These are phyloP conservation scores for Epithele typhae DNA, from an alignment of 768 basidiomycete species.

Conservation along the genomic window DNA sequence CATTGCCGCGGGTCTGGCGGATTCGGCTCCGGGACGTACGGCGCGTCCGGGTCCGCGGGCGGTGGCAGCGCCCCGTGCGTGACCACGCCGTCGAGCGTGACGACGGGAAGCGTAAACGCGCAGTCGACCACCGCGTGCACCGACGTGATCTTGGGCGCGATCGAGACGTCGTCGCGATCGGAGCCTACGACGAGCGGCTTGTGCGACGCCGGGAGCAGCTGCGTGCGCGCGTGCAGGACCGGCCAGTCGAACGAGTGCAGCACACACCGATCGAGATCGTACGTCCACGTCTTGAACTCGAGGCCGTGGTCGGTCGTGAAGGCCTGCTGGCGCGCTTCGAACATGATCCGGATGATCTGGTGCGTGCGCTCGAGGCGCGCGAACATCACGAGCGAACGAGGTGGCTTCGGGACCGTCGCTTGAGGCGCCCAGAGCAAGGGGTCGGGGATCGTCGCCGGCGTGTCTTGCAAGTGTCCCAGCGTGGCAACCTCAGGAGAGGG, in stretches of 20 bases:
- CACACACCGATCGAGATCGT: background rate
- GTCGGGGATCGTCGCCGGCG: no score
- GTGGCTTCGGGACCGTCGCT: no score
- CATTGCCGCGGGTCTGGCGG: conserved; percentile 9
- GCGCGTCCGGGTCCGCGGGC: conserved; percentile 4
- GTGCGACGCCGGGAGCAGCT: conserved; percentile 5
- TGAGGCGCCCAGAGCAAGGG: no score
- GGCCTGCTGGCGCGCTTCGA: conserved; percentile 6
- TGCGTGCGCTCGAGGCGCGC: background rate
- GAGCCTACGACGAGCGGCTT: conserved; percentile 9
- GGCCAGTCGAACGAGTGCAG: no score
- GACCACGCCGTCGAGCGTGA: background rate
- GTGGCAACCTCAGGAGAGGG: conserved; percentile 3
- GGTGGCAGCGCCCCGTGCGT: no score
- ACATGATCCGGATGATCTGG: conserved; percentile 4
- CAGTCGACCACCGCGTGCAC: no score
- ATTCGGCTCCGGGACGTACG: background rate
- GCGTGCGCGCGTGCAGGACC: background rate
- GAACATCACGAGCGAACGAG: no score
- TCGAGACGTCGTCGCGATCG: conserved; percentile 7
- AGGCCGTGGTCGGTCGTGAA: background rate
- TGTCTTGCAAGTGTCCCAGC: no score
- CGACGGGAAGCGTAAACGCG: no score
- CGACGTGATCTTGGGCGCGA: no score
- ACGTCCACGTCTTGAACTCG: conserved; percentile 1